Conservation (phyloP, 352 stramenopile species). For the Chrysophaeum taylorii region DNA sequence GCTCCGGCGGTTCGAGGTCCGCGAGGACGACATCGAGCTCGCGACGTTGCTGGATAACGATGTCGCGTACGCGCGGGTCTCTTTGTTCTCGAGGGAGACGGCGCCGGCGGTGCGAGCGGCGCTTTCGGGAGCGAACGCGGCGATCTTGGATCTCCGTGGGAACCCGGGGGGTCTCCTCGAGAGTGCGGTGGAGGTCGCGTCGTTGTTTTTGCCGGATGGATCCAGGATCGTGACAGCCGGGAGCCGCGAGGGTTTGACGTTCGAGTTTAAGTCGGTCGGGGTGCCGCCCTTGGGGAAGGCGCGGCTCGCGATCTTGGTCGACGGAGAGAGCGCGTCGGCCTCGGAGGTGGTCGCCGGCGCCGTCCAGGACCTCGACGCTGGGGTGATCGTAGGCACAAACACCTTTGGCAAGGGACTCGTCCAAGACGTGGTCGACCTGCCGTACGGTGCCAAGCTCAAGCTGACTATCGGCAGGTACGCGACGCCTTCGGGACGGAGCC, state of each 20-base stretch:
- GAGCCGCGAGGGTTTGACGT: slow-evolving; percentile 58
- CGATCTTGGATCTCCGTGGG: slow-evolving; percentile 57
- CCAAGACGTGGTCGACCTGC: slow-evolving; percentile 53
- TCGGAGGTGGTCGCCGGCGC: slow-evolving; percentile 68
- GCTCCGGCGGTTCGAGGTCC: slow-evolving; percentile 47
- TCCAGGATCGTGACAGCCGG: slow-evolving; percentile 62
- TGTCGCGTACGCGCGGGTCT: slow-evolving; percentile 61
- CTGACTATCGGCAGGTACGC: slow-evolving; percentile 77
- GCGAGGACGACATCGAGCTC: slow-evolving; percentile 57
- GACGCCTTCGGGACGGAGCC: slow-evolving; percentile 61
- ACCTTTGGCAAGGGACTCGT: slow-evolving; percentile 72
- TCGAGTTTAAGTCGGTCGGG: slow-evolving; percentile 21
- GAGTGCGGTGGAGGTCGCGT: slow-evolving; percentile 60
- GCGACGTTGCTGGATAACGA: slow-evolving; percentile 49
- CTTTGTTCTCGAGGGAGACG: slow-evolving; percentile 53
- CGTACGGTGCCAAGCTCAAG: slow-evolving; percentile 52
- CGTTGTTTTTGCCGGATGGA: slow-evolving; percentile 57
- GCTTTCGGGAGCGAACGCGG: not conserved
- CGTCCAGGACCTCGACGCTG: slow-evolving; percentile 66
- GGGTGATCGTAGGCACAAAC: slow-evolving; percentile 56
- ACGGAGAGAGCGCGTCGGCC: slow-evolving; percentile 56
- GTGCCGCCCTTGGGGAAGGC: slow-evolving; percentile 6
- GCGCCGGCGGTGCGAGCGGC: slow-evolving; percentile 40
- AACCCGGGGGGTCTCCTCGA: slow-evolving; percentile 67
- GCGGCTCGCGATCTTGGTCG: slow-evolving; percentile 58